phyloP scores from a whole-genome alignment of 2,329 filamentous ascomycete genomes.

The Microcera coccophila region DNA sequence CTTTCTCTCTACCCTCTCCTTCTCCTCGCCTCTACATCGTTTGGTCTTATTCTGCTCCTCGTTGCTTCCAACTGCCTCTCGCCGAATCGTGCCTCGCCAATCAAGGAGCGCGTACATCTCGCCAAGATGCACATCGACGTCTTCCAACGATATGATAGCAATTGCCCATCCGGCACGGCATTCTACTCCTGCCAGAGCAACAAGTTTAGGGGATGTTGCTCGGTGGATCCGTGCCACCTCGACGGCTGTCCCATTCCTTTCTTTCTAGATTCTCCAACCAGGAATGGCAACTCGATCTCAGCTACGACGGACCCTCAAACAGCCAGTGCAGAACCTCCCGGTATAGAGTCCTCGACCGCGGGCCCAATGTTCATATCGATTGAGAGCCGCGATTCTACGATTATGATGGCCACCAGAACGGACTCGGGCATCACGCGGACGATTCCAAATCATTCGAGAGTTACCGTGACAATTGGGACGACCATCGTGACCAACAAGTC shows the following conservation, averaged over 20 bases:
- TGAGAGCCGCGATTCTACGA: too few species aligned
- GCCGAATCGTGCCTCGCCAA: neutral
- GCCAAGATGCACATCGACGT: constrained; percentile 11
- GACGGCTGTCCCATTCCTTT: constrained; percentile 24
- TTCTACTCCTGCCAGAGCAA: constrained; percentile 39
- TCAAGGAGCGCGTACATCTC: neutral
- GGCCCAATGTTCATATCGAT: too few species aligned
- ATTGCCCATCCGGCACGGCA: constrained; percentile 28
- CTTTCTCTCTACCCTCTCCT: neutral
- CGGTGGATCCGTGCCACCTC: constrained; percentile 39
- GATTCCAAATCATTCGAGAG: constrained; percentile 31
- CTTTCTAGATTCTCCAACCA: too few species aligned
- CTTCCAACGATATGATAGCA: constrained; percentile 5
- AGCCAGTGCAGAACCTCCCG: too few species aligned
- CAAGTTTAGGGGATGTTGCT: constrained; percentile 44
- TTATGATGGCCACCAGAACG: constrained; percentile 29
- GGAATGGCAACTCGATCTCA: too few species aligned
- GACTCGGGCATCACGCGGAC: constrained; percentile 37
- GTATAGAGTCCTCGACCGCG: too few species aligned
- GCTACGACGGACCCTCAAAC: too few species aligned
- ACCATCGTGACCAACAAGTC: constrained; percentile 27
- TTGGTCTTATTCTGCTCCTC: neutral
- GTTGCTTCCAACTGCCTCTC: too few species aligned
- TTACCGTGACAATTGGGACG: constrained; percentile 37
- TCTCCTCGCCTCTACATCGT: too few species aligned